Base-by-base conservation (phyloP, 768 basidiomycete species). In the Boletus tomentosulus region DNA sequence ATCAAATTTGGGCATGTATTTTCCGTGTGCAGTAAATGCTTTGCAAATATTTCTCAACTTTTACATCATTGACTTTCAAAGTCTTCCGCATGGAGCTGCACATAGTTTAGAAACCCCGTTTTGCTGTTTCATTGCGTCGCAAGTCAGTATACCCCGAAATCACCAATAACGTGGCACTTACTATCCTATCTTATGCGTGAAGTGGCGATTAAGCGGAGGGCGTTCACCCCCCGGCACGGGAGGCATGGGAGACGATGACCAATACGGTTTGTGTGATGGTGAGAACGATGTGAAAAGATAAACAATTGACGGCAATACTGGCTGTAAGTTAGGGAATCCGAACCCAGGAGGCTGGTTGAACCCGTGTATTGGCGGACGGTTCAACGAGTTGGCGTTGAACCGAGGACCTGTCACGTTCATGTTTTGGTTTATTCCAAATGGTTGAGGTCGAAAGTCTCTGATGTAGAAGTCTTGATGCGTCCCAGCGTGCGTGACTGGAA, bases 201-300 rank as follows among this genome's bases (percentile, higher is more conserved):
- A 68, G n/a, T 64, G 54, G 39, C 57, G 63, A 44, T 51, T 62
- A n/a, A 70, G 58, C 30, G 57, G 51, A 55, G 54, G 57, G 10
- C 28, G 54, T 12, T 55, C 61, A 10, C 57, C 57, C 19, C 63
- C 62, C 1, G 57, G 56, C 15, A 58, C 47, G n/a, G 64, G 46
- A 12, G 57, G 61, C 39, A 64, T 56, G 8, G 74, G 74, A 11
- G 66, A 68, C 4, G 71, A 64, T 12, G 74, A 74, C 71, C 76
- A 77, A 53, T 74, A 67, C 0, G 78, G 73, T 47, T 66, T 61
- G 38, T 70, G 65, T 3, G 57, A 59, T 16, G 72, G 57, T 34
- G 63, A 60, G 19, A 57, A 53, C 0, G 77, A 74, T 0, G 78
- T 78, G 49, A 77, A 72, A 28, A 78, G 63, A 47, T 78, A 79